Evolutionary conservation across 2,329 filamentous ascomycete species (phyloP).

Genomic region (Colletotrichum chrysophilum): DNA sequence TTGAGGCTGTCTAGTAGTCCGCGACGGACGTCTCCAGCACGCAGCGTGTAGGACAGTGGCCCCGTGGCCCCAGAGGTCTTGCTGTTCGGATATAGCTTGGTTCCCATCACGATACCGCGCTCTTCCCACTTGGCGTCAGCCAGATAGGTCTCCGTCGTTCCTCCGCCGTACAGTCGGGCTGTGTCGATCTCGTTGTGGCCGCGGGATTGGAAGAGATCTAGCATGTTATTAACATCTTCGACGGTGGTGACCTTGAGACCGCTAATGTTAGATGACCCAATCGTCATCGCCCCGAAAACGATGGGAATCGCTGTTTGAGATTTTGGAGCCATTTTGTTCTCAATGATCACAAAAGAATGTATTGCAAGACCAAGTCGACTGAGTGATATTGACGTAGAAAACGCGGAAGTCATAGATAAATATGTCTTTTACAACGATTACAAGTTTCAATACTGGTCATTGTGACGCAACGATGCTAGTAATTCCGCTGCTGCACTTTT

Average conservation of each 20-base stretch:
- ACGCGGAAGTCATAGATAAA: background rate
- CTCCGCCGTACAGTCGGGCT: constrained; percentile 67
- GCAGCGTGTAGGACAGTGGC: background rate
- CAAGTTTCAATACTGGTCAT: background rate
- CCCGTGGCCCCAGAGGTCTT: background rate
- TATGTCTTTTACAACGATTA: background rate
- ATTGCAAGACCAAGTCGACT: background rate
- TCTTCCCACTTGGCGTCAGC: constrained; percentile 40
- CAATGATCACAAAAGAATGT: background rate
- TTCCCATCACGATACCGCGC: constrained; percentile 45
- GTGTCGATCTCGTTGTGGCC: constrained; percentile 70
- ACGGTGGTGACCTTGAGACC: background rate
- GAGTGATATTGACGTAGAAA: background rate
- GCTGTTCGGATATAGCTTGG: constrained; percentile 42
- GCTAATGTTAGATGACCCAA: background rate
- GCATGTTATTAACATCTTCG: background rate
- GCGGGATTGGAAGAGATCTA: background rate
- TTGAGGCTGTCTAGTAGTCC: constrained; percentile 32
- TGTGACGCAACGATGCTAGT: background rate
- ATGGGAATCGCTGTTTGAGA: background rate
- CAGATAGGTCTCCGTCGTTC: constrained; percentile 64
- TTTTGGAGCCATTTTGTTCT: background rate
- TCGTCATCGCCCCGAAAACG: background rate
- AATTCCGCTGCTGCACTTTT: background rate
- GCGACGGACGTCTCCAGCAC: background rate